Base-by-base conservation (phyloP, 2,329 filamentous ascomycete genomes). In the Aspergillus tamarii region DNA sequence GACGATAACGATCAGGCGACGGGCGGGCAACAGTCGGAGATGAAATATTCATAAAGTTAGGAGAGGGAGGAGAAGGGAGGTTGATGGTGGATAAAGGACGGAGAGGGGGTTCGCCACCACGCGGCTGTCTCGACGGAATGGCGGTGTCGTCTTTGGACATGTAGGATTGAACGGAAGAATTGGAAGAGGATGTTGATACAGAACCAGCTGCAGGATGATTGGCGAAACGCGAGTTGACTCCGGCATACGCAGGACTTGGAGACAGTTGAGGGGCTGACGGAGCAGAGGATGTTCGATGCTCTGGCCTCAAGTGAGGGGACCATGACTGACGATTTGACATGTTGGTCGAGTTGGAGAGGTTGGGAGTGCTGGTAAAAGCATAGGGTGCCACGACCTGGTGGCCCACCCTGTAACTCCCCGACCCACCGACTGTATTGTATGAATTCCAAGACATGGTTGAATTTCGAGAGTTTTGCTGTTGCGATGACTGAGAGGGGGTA, bases 1-100 rank as follows among this genome's bases (percentile, higher is more conserved):
- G 89, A 71, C 93, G 87, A 76, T 97, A 97, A 64, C 94, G 88
- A 76, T 97, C 93, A 1, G 92, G 92, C 1, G 91, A 88, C 26
- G 89, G 83, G 72, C 93, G 93, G 53, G 83, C 78, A 4, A 84
- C 82, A 48, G 89, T 84, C 59, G 85, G 82, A n/a, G 77, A 74
- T 21, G 76, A 72, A 41, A 72, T 73, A 58, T 72, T 74, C 68
- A 88, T 67, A 79, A 85, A 85, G 56, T 87, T 84, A 30, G 84
- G 84, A 54, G 87, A 84, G 41, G 84, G 77, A 55, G 79, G 78
- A 50, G 82, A 79, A 48, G 84, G 84, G 16, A 87, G 74, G 61
- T 83, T 83, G 68, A 84, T 83, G 43, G 81, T 77, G 45, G 83
- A 82, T 57, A 81, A 69, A 59, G 81, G 80, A 64, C 81, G 77